Percentiles rank a stretch among this genome's conserved stretches.
These are phyloP conservation scores for Diaporthe sp. DNA, from an alignment of 2,329 filamentous ascomycete genomes.

Conservation along the genomic window DNA sequence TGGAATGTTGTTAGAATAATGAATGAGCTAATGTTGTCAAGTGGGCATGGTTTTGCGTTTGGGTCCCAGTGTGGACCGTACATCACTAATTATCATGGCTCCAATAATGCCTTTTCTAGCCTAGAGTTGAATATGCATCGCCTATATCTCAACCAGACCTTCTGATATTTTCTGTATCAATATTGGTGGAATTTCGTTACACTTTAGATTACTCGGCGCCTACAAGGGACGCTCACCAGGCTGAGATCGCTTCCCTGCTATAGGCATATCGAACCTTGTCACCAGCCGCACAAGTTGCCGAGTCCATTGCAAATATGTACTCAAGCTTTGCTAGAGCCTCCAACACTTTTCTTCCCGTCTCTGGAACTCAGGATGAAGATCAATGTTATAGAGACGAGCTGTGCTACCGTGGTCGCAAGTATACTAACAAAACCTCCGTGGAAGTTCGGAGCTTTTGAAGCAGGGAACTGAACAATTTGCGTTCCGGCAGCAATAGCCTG, in stretches of 20 bases:
- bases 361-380: neutral
- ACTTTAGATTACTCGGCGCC: too few relatives aligned
- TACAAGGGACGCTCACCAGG: too few relatives aligned
- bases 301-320: rapidly evolving
- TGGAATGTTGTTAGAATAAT: neutral
- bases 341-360: neutral
- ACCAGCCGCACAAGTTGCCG: too few relatives aligned
- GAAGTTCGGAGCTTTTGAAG: neutral
- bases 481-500: conserved; percentile 3
- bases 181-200: neutral
- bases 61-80: too few relatives aligned
- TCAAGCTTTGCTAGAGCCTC: neutral
- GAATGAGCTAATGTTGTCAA: neutral
- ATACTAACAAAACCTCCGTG: neutral
- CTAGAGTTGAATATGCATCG: neutral
- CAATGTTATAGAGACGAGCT: neutral
- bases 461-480: conserved; percentile 1
- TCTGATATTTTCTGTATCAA: neutral
- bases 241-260: too few relatives aligned
- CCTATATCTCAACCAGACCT: neutral
- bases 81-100: neutral
- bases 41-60: neutral
- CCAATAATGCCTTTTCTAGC: neutral
- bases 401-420: neutral
- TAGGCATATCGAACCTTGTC: neutral